These are phyloP conservation scores for Sporothrix curviconia DNA, from an alignment of 2,329 filamentous ascomycete species.

Conservation along the genomic window DNA sequence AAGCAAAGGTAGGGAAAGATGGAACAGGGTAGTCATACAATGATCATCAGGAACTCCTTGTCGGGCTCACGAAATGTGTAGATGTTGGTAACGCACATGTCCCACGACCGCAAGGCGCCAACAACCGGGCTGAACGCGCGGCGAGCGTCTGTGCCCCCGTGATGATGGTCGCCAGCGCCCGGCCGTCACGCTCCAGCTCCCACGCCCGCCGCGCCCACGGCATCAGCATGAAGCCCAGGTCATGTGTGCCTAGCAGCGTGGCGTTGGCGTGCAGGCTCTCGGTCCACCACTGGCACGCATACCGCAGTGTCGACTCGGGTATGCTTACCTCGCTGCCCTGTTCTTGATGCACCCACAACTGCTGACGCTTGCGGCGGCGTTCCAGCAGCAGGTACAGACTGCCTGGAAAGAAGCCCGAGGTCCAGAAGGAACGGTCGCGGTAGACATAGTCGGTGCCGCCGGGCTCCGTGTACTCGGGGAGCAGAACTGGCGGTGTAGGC, in stretches of 20 bases:
- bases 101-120: constrained; percentile 37
- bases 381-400: constrained; percentile 36
- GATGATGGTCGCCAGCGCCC: constrained; percentile 30
- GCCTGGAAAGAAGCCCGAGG: constrained; percentile 43
- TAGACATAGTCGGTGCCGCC: neutral
- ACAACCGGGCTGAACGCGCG: constrained; percentile 30
- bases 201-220: constrained; percentile 33
- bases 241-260: constrained; percentile 31
- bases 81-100: constrained; percentile 34
- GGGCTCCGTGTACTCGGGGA: neutral
- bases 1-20: too few species aligned
- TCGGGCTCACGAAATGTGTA: constrained; percentile 31
- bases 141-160: constrained; percentile 32
- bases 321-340: constrained; percentile 17
- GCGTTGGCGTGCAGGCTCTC: constrained; percentile 31
- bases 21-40: constrained; percentile 31
- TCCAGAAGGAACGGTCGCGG: constrained; percentile 33
- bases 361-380: constrained; percentile 25
- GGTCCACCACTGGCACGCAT: constrained; percentile 38
- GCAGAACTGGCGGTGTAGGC: neutral
- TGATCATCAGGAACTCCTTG: constrained; percentile 35
- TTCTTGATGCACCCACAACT: neutral
- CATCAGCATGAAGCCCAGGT: constrained; percentile 38
- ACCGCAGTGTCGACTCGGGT: constrained; percentile 20
- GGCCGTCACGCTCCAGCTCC: constrained; percentile 32